These are phyloP conservation scores for Hyaloscypha bicolor DNA, from an alignment of 495 filamentous ascomycete genomes.

Conservation along the genomic window DNA sequence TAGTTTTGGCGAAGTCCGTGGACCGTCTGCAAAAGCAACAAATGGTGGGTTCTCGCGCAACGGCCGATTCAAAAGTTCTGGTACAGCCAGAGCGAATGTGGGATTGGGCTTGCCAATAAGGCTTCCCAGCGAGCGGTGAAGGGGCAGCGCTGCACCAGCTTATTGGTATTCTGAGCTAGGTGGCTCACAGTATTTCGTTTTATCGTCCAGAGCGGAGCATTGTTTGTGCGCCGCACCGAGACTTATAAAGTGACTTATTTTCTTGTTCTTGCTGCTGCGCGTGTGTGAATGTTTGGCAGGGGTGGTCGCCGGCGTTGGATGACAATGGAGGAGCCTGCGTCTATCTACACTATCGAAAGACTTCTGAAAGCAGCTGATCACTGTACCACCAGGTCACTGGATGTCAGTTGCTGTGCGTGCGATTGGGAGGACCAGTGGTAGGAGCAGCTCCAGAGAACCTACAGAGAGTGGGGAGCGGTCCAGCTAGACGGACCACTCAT, in stretches of 20 bases:
- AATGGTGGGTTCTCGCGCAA: conserved; percentile 29
- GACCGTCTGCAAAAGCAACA: conserved; percentile 22
- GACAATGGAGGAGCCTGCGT: not conserved
- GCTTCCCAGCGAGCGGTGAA: conserved; percentile 26
- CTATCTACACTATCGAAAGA: conserved; percentile 6
- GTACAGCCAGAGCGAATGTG: conserved; percentile 34
- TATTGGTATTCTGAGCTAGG: conserved; percentile 25
- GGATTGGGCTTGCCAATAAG: conserved; percentile 27
- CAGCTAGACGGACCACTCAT: conserved; percentile 27
- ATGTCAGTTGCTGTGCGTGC: conserved; percentile 23
- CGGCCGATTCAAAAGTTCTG: conserved; percentile 28
- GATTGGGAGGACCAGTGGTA: conserved; percentile 19
- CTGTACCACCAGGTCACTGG: conserved; percentile 30
- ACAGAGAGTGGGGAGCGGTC: conserved; percentile 28
- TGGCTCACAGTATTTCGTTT: conserved; percentile 17
- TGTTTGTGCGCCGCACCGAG: conserved; percentile 21
- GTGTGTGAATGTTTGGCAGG: conserved; percentile 19
- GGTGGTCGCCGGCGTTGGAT: conserved; percentile 3
- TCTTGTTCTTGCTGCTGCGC: conserved; percentile 20
- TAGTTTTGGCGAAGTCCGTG: conserved; percentile 22
- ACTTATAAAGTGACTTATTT: conserved; percentile 15
- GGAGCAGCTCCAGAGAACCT: conserved; percentile 9
- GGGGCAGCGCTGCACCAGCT: conserved; percentile 8
- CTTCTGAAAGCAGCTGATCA: conserved; percentile 19
- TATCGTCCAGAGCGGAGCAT: conserved; percentile 28